Percentiles rank a stretch among this genome's conserved stretches.
Conservation (phyloP, 805 yeast species). For the Metschnikowia santaceciliae region DNA sequence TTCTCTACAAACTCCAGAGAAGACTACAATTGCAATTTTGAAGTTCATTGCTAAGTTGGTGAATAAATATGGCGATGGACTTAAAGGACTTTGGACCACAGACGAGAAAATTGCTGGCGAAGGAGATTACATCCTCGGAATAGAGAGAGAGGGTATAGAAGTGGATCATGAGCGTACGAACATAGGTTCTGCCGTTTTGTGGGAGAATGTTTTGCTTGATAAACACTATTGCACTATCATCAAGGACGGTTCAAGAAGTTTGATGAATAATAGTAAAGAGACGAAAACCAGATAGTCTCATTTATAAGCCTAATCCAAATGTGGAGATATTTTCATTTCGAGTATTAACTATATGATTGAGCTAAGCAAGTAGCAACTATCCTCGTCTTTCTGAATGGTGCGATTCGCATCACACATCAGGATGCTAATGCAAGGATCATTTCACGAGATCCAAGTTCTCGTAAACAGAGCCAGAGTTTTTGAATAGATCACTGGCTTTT, state of each 20-base stretch:
- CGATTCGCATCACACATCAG: neutral
- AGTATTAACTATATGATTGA: neutral
- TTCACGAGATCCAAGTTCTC: conserved; percentile 41
- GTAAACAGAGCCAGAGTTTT: conserved; percentile 37
- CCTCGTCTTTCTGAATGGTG: neutral
- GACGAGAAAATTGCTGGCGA: conserved; percentile 89
- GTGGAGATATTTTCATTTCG: neutral
- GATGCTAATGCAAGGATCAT: conserved; percentile 2
- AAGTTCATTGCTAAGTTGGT: conserved; percentile 75
- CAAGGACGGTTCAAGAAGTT: conserved; percentile 54
- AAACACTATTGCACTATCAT: conserved; percentile 82
- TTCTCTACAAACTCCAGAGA: conserved; percentile 78
- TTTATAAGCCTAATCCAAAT: neutral
- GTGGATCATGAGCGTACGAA: conserved; percentile 70
- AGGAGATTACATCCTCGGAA: conserved; percentile 48
- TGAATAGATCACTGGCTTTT: conserved; percentile 41
- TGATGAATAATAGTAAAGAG: conserved; percentile 37
- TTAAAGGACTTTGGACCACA: conserved; percentile 75
- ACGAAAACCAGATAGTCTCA: conserved; percentile 3
- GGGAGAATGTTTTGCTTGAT: conserved; percentile 80
- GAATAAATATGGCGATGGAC: conserved; percentile 62
- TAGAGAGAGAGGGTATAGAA: conserved; percentile 45
- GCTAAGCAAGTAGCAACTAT: neutral
- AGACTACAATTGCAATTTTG: conserved; percentile 71
- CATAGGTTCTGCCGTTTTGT: conserved; percentile 82